These are phyloP conservation scores for Talaromyces rugulosus DNA, from an alignment of 2,329 filamentous ascomycete genomes.

Conservation along the genomic window DNA sequence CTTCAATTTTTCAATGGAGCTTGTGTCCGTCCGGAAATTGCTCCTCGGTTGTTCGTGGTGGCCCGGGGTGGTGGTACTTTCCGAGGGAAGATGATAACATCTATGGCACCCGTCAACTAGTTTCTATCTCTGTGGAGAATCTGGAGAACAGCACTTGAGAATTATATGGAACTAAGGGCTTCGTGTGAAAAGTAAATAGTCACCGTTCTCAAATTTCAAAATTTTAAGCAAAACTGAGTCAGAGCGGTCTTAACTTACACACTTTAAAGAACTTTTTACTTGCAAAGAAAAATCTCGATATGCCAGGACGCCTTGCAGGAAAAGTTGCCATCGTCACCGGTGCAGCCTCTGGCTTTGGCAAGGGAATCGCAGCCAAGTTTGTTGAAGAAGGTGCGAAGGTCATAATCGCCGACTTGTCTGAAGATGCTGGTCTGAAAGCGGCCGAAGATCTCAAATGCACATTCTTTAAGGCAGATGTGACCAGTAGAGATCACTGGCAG, in stretches of 20 bases:
- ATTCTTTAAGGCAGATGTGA: slow-evolving; percentile 25
- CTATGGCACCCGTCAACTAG: background rate
- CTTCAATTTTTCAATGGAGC: background rate
- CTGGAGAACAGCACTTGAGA: background rate
- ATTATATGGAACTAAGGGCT: background rate
- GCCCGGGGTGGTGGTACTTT: background rate
- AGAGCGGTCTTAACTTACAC: background rate
- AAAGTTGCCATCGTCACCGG: slow-evolving; percentile 41
- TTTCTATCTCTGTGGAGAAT: background rate
- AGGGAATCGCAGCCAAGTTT: slow-evolving; percentile 32
- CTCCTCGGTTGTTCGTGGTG: background rate
- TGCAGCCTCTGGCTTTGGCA: slow-evolving; percentile 35
- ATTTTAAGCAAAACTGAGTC: background rate
- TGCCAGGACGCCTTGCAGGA: slow-evolving; percentile 28
- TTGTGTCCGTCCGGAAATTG: background rate
- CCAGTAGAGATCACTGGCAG: slow-evolving; percentile 24
- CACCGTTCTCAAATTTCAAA: background rate
- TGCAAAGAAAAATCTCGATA: background rate
- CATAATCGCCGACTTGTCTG: slow-evolving; percentile 32
- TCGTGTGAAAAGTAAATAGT: background rate
- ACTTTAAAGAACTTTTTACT: background rate
- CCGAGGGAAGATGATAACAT: background rate
- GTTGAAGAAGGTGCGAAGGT: slow-evolving; percentile 34
- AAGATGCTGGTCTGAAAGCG: slow-evolving; percentile 20
- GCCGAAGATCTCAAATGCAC: slow-evolving; percentile 18